A percentile compares a stretch with the other conserved stretches of the same genome.
phyloP scores from a whole-genome alignment of 345 rosid species.

The Trapa bicornis region DNA sequence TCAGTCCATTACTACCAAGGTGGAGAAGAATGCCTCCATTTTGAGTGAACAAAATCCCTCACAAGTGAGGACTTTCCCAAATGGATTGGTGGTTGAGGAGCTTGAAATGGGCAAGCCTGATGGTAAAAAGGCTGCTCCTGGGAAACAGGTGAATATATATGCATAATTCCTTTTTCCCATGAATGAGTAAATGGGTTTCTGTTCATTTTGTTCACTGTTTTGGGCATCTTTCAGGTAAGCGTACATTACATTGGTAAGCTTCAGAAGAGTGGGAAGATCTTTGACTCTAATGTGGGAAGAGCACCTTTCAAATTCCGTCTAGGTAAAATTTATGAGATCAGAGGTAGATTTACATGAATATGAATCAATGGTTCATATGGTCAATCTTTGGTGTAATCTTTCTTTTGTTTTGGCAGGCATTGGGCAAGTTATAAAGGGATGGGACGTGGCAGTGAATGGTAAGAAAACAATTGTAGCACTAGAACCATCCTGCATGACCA shows the following conservation, averaged over 20 bases:
- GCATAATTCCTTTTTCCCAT: neutral
- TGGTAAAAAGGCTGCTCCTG: constrained; percentile 77
- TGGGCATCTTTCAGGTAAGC: constrained; percentile 37
- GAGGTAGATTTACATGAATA: neutral
- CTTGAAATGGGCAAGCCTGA: constrained; percentile 78
- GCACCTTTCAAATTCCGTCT: constrained; percentile 79
- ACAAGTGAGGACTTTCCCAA: constrained; percentile 55
- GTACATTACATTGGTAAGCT: constrained; percentile 86
- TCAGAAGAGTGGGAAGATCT: constrained; percentile 69
- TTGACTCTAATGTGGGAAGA: constrained; percentile 71
- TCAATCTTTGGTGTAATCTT: neutral
- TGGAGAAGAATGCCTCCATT: constrained; percentile 21
- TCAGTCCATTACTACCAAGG: constrained; percentile 19
- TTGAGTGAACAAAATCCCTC: constrained; percentile 35
- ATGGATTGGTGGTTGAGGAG: constrained; percentile 83
- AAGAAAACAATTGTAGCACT: constrained; percentile 2
- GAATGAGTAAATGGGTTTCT: neutral
- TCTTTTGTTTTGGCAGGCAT: constrained; percentile 33
- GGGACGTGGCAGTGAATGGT: constrained; percentile 98
- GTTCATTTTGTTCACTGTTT: neutral
- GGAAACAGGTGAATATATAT: constrained; percentile 39
- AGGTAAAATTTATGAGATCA: constrained; percentile 24
- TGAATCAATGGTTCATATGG: neutral
- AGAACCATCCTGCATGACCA: neutral
- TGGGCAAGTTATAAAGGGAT: constrained; percentile 89